These are phyloP conservation scores for Isatis tinctoria DNA, from an alignment of 345 rosid genomes.

Conservation along the genomic window DNA sequence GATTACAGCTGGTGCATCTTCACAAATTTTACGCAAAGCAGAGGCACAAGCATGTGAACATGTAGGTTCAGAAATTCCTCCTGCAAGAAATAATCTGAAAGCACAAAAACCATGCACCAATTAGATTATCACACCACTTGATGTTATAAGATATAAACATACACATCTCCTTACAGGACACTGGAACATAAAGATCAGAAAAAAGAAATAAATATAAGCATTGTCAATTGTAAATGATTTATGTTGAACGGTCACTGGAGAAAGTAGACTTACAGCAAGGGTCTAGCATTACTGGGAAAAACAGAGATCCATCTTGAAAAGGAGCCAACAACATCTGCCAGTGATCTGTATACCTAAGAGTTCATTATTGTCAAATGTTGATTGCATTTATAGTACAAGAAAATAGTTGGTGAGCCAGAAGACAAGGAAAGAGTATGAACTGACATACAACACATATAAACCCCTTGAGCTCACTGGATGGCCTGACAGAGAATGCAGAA, in stretches of 20 bases:
- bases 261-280: conserved; percentile 64
- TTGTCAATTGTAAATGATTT: neutral
- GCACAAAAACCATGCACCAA: conserved; percentile 34
- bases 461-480: conserved; percentile 63
- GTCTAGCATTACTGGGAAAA: conserved; percentile 56
- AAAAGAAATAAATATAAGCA: neutral
- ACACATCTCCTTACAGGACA: neutral
- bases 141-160: neutral
- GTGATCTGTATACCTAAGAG: conserved; percentile 85
- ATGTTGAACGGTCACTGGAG: neutral
- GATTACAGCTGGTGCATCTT: conserved; percentile 66
- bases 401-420: neutral
- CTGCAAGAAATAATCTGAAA: conserved; percentile 94
- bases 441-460: conserved; percentile 77
- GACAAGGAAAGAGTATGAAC: conserved; percentile 14
- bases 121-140: neutral
- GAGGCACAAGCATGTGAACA: conserved; percentile 81
- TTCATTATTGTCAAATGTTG: conserved; percentile 22
- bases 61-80: conserved; percentile 76
- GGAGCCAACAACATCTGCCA: conserved; percentile 91
- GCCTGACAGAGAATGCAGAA: conserved; percentile 55
- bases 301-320: conserved; percentile 86
- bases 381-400: conserved; percentile 17
- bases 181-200: neutral
- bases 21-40: conserved; percentile 86